Conservation (phyloP, 257 asterid species). For the Solanum medicagineum region DNA sequence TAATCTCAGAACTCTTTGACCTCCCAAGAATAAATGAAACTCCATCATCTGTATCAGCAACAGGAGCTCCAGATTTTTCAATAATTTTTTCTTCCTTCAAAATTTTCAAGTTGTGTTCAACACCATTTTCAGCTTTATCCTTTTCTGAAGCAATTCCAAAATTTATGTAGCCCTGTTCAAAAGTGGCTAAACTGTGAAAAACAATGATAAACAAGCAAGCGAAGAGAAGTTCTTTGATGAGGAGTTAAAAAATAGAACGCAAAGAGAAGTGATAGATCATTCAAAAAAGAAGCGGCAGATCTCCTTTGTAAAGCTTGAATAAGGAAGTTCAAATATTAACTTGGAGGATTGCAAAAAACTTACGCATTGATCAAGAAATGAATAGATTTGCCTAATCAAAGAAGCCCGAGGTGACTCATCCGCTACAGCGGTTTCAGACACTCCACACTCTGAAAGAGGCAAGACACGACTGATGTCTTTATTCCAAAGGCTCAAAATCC, state of each 20-base stretch:
- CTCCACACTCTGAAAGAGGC: constrained; percentile 70
- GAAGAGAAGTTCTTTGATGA: neutral
- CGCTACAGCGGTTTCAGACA: constrained; percentile 35
- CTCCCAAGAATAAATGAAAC: constrained; percentile 53
- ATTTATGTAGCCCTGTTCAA: constrained; percentile 80
- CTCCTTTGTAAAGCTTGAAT: constrained; percentile 2
- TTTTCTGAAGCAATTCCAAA: constrained; percentile 78
- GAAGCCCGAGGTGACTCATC: constrained; percentile 55
- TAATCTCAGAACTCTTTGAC: constrained; percentile 33
- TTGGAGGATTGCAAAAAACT: constrained; percentile 22
- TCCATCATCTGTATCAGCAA: constrained; percentile 60
- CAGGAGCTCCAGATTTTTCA: constrained; percentile 25
- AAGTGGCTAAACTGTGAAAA: constrained; percentile 3
- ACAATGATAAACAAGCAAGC: neutral
- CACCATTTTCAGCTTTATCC: constrained; percentile 35
- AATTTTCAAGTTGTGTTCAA: constrained; percentile 43
- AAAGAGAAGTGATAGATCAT: neutral
- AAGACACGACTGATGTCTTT: constrained; percentile 83
- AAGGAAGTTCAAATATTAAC: neutral
- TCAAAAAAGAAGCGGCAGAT: neutral
- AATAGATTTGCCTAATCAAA: constrained; percentile 57
- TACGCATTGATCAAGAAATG: constrained; percentile 87
- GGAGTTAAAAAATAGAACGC: neutral
- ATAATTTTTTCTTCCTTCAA: constrained; percentile 40
- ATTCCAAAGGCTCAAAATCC: constrained; percentile 80